These are phyloP conservation scores for Metschnikowia borealis DNA, from an alignment of 805 yeast genomes.

Conservation along the genomic window DNA sequence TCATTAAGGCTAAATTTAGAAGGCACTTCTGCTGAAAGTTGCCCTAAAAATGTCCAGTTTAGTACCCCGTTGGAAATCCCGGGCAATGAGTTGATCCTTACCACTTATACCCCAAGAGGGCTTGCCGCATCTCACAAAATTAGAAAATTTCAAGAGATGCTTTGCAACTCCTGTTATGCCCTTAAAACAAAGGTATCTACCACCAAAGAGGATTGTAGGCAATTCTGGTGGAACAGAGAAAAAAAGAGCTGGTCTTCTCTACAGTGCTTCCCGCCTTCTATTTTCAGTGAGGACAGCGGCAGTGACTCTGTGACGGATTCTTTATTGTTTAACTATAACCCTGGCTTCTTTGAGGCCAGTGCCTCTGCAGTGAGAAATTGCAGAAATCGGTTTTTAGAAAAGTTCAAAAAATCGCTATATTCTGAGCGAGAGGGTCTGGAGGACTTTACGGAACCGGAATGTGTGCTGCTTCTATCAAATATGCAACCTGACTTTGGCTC, in stretches of 20 bases:
- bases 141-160: not conserved
- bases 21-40: not conserved
- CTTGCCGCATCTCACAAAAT: not conserved
- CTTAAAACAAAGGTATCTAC: not conserved
- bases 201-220: not conserved
- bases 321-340: not conserved
- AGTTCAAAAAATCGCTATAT: not conserved
- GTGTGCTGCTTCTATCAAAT: not conserved
- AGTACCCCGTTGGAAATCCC: slow-evolving; percentile 1
- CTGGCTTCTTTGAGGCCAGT: not conserved
- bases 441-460: not conserved
- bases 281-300: not conserved
- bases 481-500: not conserved
- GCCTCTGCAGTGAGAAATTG: not conserved
- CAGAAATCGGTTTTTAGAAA: not conserved
- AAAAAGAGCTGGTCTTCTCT: not conserved
- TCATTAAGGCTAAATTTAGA: not conserved
- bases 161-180: not conserved
- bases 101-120: not conserved
- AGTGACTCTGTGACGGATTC: not conserved
- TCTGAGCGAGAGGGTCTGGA: not conserved
- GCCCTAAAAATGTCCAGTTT: not conserved
- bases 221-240: not conserved
- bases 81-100: not conserved
- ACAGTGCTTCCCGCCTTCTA: not conserved